A percentile compares a stretch with the other conserved stretches of the same genome.
Conservation (phyloP, 192 early-diverging fungal species). For the Coemansia reversa region DNA sequence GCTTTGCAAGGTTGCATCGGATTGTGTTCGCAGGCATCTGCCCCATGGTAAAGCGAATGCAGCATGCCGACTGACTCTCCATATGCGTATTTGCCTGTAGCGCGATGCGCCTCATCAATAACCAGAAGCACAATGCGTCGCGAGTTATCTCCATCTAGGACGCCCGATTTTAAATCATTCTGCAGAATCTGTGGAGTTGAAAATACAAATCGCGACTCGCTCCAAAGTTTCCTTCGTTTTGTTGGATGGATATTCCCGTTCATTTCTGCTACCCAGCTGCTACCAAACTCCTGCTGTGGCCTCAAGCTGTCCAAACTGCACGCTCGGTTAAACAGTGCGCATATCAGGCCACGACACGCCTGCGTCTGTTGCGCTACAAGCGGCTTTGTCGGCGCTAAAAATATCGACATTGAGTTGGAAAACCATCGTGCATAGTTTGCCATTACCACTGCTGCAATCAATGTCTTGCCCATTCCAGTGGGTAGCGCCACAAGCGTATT, state of each 20-base stretch:
- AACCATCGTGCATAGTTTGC: slow-evolving; percentile 91
- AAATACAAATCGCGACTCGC: slow-evolving; percentile 72
- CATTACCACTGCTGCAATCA: slow-evolving; percentile 95
- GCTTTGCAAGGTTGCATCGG: slow-evolving; percentile 26
- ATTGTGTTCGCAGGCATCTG: slow-evolving; percentile 8
- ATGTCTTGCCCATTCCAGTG: slow-evolving; percentile 89
- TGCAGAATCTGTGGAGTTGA: slow-evolving; percentile 85
- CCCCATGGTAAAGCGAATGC: slow-evolving; percentile 32
- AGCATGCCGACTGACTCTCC: slow-evolving; percentile 68
- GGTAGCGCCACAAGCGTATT: slow-evolving; percentile 88
- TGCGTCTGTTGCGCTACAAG: slow-evolving; percentile 90
- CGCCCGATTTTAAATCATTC: slow-evolving; percentile 73
- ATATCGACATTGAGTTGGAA: slow-evolving; percentile 77
- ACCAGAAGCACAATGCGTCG: slow-evolving; percentile 69
- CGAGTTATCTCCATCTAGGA: slow-evolving; percentile 58
- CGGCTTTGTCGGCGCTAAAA: slow-evolving; percentile 91
- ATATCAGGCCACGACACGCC: slow-evolving; percentile 75
- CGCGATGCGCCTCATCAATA: slow-evolving; percentile 89
- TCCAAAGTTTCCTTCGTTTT: slow-evolving; percentile 62
- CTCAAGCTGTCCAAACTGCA: slow-evolving; percentile 45
- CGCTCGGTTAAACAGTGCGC: slow-evolving; percentile 67
- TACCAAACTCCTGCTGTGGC: not conserved
- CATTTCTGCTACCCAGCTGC: slow-evolving; percentile 54
- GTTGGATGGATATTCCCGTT: slow-evolving; percentile 64
- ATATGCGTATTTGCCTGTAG: slow-evolving; percentile 83